Percentiles rank a stretch among this genome's conserved stretches.
These are phyloP conservation scores for Pythium brachiatum DNA, from an alignment of 352 stramenopile genomes.

Conservation along the genomic window DNA sequence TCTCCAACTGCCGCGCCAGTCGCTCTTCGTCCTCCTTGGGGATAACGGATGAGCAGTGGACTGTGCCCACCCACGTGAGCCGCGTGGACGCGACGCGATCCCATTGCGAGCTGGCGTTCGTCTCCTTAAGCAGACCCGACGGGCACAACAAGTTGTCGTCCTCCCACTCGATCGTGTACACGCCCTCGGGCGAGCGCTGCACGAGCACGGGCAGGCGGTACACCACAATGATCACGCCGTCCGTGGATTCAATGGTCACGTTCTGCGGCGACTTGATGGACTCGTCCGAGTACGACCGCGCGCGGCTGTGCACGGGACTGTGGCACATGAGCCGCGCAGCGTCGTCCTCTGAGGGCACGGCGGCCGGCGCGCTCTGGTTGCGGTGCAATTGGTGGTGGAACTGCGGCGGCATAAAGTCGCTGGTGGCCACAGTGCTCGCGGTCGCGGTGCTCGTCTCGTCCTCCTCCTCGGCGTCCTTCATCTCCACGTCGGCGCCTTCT, in stretches of 20 bases:
- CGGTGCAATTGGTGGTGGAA: constrained; percentile 22
- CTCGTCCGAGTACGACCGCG: constrained; percentile 57
- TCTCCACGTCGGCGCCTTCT: constrained; percentile 34
- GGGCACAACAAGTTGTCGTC: constrained; percentile 87
- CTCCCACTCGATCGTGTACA: constrained; percentile 86
- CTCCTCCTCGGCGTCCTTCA: constrained; percentile 33
- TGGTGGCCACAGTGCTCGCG: not conserved
- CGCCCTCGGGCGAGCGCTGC: constrained; percentile 54
- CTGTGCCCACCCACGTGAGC: constrained; percentile 82
- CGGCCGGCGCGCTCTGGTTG: constrained; percentile 25
- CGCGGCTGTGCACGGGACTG: constrained; percentile 44
- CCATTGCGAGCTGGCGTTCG: constrained; percentile 51
- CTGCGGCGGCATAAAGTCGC: constrained; percentile 18
- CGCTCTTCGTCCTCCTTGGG: constrained; percentile 82
- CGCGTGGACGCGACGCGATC: constrained; percentile 76
- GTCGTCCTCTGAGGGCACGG: constrained; percentile 18
- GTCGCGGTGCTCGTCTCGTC: constrained; percentile 1
- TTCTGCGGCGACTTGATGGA: constrained; percentile 65
- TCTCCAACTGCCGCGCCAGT: constrained; percentile 65
- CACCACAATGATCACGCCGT: constrained; percentile 96
- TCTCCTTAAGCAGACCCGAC: constrained; percentile 73
- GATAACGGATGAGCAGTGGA: constrained; percentile 74
- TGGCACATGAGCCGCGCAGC: constrained; percentile 26
- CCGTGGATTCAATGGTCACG: constrained; percentile 90
- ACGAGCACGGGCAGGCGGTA: constrained; percentile 95